phyloP scores from a whole-genome alignment of 192 early-diverging fungal species.

The Rhizophagus prolifer region DNA sequence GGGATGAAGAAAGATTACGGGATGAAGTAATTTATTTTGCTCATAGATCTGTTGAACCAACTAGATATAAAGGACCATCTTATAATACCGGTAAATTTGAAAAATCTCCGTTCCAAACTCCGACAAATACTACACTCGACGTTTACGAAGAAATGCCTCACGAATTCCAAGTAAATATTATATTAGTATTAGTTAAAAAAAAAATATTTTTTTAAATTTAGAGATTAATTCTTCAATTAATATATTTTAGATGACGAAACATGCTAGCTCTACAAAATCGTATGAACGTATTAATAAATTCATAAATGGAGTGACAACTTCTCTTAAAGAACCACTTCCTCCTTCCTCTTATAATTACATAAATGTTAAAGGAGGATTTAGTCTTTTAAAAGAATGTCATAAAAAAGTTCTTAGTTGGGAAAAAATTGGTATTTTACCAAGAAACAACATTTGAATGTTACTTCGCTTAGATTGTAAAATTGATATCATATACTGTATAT shows the following conservation, averaged over 20 bases:
- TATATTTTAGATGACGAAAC: neutral
- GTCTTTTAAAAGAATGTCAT: too few species aligned
- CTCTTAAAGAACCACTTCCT: too few species aligned
- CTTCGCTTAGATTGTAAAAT: too few species aligned
- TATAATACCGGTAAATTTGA: conserved; percentile 5
- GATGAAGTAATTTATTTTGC: conserved; percentile 51
- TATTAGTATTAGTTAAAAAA: too few species aligned
- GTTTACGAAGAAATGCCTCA: conserved; percentile 54
- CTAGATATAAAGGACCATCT: neutral
- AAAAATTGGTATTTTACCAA: too few species aligned
- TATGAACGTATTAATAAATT: neutral
- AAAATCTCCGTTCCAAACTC: conserved; percentile 11
- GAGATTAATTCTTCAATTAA: neutral
- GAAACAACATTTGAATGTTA: too few species aligned
- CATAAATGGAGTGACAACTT: neutral
- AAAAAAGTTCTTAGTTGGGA: too few species aligned
- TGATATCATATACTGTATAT: too few species aligned
- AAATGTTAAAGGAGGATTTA: too few species aligned
- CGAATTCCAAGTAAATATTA: conserved; percentile 47
- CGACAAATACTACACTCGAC: conserved; percentile 39
- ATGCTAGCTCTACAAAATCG: neutral
- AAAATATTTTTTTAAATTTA: too few species aligned
- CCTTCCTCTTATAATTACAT: too few species aligned
- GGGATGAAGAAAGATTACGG: conserved; percentile 46
- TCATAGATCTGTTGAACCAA: conserved; percentile 15